Evolutionary conservation across 2,329 filamentous ascomycete species (phyloP), one percentile per base, ranked within the genome.

Genomic region (Aspergillus hiratsukae): DNA sequence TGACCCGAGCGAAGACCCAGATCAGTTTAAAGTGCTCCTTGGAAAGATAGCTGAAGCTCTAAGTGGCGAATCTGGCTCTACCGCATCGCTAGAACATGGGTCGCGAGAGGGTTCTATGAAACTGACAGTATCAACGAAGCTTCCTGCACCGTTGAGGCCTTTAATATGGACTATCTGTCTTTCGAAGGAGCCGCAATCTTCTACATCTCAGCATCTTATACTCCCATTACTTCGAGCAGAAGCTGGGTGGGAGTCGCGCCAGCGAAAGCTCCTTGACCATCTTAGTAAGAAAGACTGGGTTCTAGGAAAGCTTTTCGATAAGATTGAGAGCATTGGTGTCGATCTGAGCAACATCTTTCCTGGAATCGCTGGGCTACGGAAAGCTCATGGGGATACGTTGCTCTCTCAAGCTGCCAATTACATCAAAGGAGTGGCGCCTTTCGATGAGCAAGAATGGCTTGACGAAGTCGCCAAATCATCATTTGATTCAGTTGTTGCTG

Each of bases 261-360:
- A 84, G 25, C 67, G 73, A 28, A 72, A 72, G 23, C 72, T 87
- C 5, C 67, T 84, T 19, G 69, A 76, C 4, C 76, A 78, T 45
- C 67, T 87, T 11, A 72, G 74, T 53, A 78, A 81, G 28, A 87
- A 87, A 65, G 84, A 87, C 64, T 82, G 78, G 66, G 77, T 82
- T 19, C 80, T 87, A 51, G 74, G 73, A 7, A 84, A 81, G 54
- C 70, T 87, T 23, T 75, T 84, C 27, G 83, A 87, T 63, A 81
- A 82, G 58, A 76, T 85, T 50, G 83, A 85, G 61, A 73, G 75
- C 1, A 77, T 81, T 43, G 80, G 81, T 4, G 72, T 83, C 49
- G 83, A 85, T 62, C 67, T 86, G 5, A 78, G 78, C 17, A 76
- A 77, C 10, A 77, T 85, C 2, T 87, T 87, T 63, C 84, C 83